phyloP scores from a whole-genome alignment of 2,329 filamentous ascomycete species.

The Venturia aucupariae region DNA sequence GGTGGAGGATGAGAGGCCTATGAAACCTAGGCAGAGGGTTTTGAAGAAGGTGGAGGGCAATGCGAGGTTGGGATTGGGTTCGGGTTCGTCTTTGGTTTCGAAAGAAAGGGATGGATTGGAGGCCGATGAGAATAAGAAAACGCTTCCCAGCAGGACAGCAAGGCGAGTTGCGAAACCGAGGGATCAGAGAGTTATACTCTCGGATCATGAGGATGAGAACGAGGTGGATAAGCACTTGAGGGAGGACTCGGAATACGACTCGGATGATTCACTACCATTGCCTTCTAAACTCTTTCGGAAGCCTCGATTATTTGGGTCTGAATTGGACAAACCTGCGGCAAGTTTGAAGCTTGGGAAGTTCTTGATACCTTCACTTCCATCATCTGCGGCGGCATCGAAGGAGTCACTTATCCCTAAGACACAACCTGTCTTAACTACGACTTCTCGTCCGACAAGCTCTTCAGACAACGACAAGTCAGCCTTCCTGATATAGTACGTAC shows the following conservation, averaged over 20 bases:
- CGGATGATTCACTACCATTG: background rate
- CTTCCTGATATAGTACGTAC: constrained; percentile 12
- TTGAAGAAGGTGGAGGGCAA: constrained; percentile 7
- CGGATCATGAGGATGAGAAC: background rate
- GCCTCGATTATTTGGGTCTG: background rate
- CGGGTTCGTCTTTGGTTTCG: background rate
- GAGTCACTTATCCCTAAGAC: background rate
- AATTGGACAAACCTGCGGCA: background rate
- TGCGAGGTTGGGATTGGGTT: background rate
- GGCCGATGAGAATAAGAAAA: background rate
- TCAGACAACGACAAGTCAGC: constrained; percentile 12
- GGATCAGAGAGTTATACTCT: background rate
- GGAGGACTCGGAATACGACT: background rate
- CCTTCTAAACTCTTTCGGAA: background rate
- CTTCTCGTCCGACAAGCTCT: constrained; percentile 7
- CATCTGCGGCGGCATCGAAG: background rate
- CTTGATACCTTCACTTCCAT: background rate
- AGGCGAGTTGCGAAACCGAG: background rate
- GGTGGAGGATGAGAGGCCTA: background rate
- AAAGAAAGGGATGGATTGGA: background rate
- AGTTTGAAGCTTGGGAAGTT: background rate
- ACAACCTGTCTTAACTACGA: background rate
- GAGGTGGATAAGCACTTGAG: background rate
- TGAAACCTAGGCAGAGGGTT: background rate
- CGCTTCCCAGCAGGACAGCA: background rate